Base-by-base conservation (phyloP, 1,284 basidiomycete genomes). In the Bondarzewia mesenterica region DNA sequence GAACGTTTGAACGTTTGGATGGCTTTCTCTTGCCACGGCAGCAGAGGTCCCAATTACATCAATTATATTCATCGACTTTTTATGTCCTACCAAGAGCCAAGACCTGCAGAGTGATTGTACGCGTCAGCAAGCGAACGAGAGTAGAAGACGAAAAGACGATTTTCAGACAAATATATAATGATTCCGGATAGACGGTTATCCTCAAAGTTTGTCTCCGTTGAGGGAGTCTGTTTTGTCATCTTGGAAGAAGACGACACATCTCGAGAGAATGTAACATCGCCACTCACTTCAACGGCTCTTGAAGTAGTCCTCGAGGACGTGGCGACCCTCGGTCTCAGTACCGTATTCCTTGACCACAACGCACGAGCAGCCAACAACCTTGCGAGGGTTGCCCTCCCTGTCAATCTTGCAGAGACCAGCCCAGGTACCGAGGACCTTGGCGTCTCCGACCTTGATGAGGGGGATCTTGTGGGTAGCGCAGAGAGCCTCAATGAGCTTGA, bases 381-480 rank as follows among this genome's bases (percentile, higher is more conserved):
- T 98, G 67, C 95, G 81, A 50, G 95, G 89, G 77, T 97, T 98
- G 62, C 95, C 95, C 77, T 99, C 95, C 63, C 93, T 85, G 77
- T 98, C 94, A 68, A 98, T 96, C 79, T 96, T 96, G 85, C 94
- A 97, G 56, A 99, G 83, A 70, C 95, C 95, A 62, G 93, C 93
- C 95, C 95, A 98, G 63, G 89, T 91, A 51, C 94, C 95, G 63
- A 99, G 86, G 59, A 95, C 85, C 78, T 99, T 99, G 66, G 92
- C 89, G 73, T 98, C 95, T 61, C 82, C 82, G 64, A 99, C 93
- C 77, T 97, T 97, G 87, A 98, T 97, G 58, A 98, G 77, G 80
- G 95, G 93, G 75, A 98, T 97, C 73, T 93, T 93, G 84, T 97
- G 92, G 78, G 97, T 94, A 59, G 92, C 91, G 72, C 95, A 98